Evolutionary conservation across 164 flowering plant species (phyloP), one percentile per base, ranked within the genome.

Genomic region (Litsea cubeba): DNA sequence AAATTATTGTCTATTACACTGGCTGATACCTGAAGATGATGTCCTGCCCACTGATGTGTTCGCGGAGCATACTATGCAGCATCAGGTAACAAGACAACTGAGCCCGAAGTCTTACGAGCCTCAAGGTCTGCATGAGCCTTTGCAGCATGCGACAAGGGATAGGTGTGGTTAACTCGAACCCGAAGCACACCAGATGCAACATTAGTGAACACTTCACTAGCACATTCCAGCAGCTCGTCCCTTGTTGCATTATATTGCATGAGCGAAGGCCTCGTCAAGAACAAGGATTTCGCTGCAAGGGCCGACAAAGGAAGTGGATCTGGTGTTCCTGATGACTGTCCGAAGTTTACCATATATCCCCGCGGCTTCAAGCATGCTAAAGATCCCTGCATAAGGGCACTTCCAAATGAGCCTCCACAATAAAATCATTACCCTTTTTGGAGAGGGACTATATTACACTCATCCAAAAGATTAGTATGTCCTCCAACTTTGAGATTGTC

Each of bases 291-390:
- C 0, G 78, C 74, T 0, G 82, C 91, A 49, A 94, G 85, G 35
- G 88, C 89, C 2, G 98, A 76, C 75, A 92, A 69, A 14, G 95
- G 97, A 64, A 94, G 77, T 6, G 98, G 93, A 25, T 92, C 97
- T 18, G 93, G 90, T n/a, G 69, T 22, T 2, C 97, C 98, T 1
- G 98, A 94, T 40, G 97, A 86, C 79, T 89, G 93, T 20, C 98
- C 96, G 62, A 88, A 92, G 76, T 78, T 85, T 78, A 92, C 93
- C 97, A 94, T 85, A 87, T 89, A 87, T 0, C 98, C 98, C 0
- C 92, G 87, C 62, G 72, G 5, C 78, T 85, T 90, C 66, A 94
- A 84, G 84, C 98, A 94, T 14, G 77, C 87, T 77, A 94, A 72
- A 18, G 98, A 94, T 70, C 97, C 97, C 98, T 94, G 87, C 24